A percentile compares a stretch with the other conserved stretches of the same genome.
Conservation (phyloP, 805 yeast species). For the Maudiozyma turicensis region DNA sequence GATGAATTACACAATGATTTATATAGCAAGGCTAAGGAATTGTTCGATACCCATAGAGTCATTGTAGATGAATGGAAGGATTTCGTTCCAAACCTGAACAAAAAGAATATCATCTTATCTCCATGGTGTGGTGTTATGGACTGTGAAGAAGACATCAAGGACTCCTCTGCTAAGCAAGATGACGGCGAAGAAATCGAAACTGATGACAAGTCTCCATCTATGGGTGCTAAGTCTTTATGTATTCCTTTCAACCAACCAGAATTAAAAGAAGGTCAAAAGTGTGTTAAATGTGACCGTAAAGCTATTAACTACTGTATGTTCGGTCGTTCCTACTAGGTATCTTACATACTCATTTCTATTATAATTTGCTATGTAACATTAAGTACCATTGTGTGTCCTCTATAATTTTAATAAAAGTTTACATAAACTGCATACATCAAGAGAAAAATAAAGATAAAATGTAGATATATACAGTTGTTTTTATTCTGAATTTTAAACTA, state of each 20-base stretch:
- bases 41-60: constrained; percentile 77
- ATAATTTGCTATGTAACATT: no score
- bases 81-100: constrained; percentile 85
- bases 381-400: no score
- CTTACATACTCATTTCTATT: background rate
- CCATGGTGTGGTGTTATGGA: constrained; percentile 97
- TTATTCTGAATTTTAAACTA: no score
- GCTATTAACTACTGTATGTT: constrained; percentile 89
- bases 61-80: constrained; percentile 78
- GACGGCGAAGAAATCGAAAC: constrained; percentile 78
- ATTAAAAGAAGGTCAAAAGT: constrained; percentile 67
- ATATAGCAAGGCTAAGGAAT: constrained; percentile 68
- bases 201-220: constrained; percentile 94
- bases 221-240: constrained; percentile 99
- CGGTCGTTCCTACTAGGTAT: constrained; percentile 79
- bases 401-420: no score
- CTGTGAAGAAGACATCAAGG: constrained; percentile 97
- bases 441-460: no score
- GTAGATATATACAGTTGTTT: no score
- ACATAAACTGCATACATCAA: no score
- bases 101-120: constrained; percentile 79
- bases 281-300: constrained; percentile 70
- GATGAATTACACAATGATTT: constrained; percentile 73
- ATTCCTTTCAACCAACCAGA: constrained; percentile 90
- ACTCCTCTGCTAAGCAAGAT: constrained; percentile 65